Evolutionary conservation across 1,139 yeast genomes (phyloP).

Genomic region (Eremothecium coryli): DNA sequence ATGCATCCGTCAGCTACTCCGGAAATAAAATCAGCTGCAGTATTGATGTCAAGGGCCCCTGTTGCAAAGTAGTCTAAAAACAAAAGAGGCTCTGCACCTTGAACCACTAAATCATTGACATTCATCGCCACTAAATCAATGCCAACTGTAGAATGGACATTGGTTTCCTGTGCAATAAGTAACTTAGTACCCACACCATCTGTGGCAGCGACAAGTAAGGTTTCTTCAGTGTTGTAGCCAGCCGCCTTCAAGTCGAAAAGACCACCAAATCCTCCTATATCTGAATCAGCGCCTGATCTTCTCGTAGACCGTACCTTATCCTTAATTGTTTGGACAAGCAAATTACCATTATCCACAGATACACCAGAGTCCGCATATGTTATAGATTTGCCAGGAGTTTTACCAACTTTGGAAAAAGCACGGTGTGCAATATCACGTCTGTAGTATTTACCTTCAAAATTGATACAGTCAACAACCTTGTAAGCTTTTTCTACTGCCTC

Average conservation of each 20-base stretch:
- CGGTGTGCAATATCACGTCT: slow-evolving; percentile 94
- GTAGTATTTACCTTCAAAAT: slow-evolving; percentile 67
- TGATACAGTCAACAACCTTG: slow-evolving; percentile 66
- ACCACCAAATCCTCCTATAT: slow-evolving; percentile 98
- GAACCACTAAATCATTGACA: slow-evolving; percentile 93
- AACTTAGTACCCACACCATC: slow-evolving; percentile 99
- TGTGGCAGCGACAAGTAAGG: slow-evolving; percentile 90
- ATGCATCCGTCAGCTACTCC: slow-evolving; percentile 98
- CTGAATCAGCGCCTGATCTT: slow-evolving; percentile 95
- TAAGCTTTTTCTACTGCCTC: slow-evolving; percentile 84
- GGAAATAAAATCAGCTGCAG: slow-evolving; percentile 81
- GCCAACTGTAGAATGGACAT: slow-evolving; percentile 92
- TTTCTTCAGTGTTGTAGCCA: slow-evolving; percentile 64
- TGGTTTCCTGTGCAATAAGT: slow-evolving; percentile 83
- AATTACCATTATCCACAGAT: slow-evolving; percentile 90
- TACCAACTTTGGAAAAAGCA: slow-evolving; percentile 59
- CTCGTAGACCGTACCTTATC: slow-evolving; percentile 87
- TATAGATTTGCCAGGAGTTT: slow-evolving; percentile 36
- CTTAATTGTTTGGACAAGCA: slow-evolving; percentile 83
- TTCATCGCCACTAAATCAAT: slow-evolving; percentile 98
- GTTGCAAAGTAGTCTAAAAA: slow-evolving; percentile 96
- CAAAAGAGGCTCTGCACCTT: slow-evolving; percentile 96
- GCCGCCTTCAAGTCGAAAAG: slow-evolving; percentile 82
- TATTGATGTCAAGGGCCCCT: slow-evolving; percentile 73
- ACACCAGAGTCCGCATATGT: slow-evolving; percentile 96